Evolutionary conservation across 2,329 filamentous ascomycete species (phyloP), one percentile per base, ranked within the genome.

Genomic region (Ascochyta pisi): DNA sequence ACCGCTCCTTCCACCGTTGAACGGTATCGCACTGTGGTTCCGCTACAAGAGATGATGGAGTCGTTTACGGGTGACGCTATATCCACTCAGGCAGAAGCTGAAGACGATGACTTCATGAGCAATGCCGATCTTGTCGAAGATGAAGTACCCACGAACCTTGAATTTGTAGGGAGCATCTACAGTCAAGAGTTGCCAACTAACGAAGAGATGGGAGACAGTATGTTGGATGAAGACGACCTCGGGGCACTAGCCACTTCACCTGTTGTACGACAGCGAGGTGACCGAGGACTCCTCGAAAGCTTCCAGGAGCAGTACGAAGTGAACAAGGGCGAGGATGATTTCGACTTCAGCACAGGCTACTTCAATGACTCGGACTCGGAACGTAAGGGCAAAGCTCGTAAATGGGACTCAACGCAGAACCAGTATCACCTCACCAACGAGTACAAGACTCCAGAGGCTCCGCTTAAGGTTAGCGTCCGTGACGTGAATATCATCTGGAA

Each of bases 401-500:
- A 89, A 38, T 96, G 92, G 92, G 88, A 93, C 73, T 92, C 91
- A 1, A 80, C 82, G 1, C 87, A 85, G 62, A 93, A 94, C 65
- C 86, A 84, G 1, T 95, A 95, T 65, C 88, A 89, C 50, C 80
- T 83, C 38, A 83, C 85, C 1, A 87, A 89, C 39, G 81, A 85
- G 45, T 74, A 79, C 9, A 86, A 88, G 58, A 79, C 88, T 8
- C 81, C 82, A 35, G 82, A 82, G 49, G 91, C 89, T 59, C 91
- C 94, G 6, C 77, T 99, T 13, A 88, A 87, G 61, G 82, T 97
- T 3, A 86, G 87, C 5, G 84, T 98, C 15, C 88, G 91, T 24
- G 92, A 97, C 69, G 88, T 96, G 6, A 92, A 98, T 71, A 80
- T 97, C 47, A 97, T 98, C 57, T 99, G 95, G 95, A 96, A 99